phyloP scores from a whole-genome alignment of 2,329 filamentous ascomycete genomes.

The Didymella sp. region DNA sequence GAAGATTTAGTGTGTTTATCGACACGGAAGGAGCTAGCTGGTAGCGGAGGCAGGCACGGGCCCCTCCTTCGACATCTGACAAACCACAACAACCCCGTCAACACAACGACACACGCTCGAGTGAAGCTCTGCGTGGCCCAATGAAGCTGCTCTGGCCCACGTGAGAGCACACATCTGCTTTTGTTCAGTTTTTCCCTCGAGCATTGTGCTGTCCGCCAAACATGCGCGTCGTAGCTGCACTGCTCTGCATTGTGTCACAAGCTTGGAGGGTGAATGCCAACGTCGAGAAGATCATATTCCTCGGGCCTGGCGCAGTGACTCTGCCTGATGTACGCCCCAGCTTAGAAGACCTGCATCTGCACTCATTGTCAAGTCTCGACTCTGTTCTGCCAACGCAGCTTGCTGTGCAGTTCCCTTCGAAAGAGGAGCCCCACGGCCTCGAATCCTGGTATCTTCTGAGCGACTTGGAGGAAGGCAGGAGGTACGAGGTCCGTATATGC shows the following conservation, averaged over 20 bases:
- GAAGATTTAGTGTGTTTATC: conserved; percentile 23
- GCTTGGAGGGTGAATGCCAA: conserved; percentile 66
- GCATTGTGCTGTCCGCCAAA: conserved; percentile 33
- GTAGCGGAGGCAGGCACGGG: conserved; percentile 18
- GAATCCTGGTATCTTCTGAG: conserved; percentile 82
- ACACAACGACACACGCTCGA: conserved; percentile 7
- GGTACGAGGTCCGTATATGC: conserved; percentile 91
- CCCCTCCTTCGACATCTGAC: conserved; percentile 7
- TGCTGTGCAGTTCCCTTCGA: conserved; percentile 70
- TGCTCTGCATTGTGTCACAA: conserved; percentile 42
- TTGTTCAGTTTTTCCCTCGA: neutral
- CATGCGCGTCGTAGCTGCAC: conserved; percentile 43
- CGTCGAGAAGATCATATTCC: conserved; percentile 89
- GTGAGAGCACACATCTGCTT: conserved; percentile 21
- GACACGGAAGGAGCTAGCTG: conserved; percentile 19
- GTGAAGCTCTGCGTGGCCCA: conserved; percentile 15
- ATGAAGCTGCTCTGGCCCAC: conserved; percentile 24
- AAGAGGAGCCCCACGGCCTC: conserved; percentile 61
- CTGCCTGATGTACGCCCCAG: conserved; percentile 64
- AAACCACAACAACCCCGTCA: conserved; percentile 15
- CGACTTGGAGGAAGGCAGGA: conserved; percentile 70
- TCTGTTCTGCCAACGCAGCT: conserved; percentile 68
- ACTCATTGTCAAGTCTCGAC: conserved; percentile 64
- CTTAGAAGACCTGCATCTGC: conserved; percentile 68
- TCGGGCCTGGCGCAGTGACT: conserved; percentile 67